Evolutionary conservation across 2,329 filamentous ascomycete species (phyloP), one percentile per base, ranked within the genome.

Genomic region (Emmonsiellopsis sp.): DNA sequence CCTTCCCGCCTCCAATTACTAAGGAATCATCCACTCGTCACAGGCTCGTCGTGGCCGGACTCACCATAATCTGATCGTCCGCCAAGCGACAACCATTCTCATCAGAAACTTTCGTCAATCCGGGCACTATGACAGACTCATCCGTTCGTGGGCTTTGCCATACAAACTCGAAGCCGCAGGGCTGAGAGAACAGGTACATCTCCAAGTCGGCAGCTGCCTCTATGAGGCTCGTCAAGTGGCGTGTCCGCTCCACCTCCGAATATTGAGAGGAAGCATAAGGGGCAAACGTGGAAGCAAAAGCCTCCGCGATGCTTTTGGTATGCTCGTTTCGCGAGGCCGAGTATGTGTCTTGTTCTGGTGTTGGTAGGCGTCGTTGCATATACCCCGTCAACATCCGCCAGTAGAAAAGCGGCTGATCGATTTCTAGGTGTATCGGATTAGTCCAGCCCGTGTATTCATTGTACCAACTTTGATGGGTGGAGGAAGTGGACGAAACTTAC

Each of bases 311-410:
- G 33, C 21, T 43, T 13, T 6, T 17, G 11, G 53, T 53, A 10
- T 49, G 21, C 21, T 42, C 17, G 2, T 39, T 37, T 33, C 50
- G 58, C 54, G 0, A 61, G 53, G 1, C 43, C 10, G 27, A 44
- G 43, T 37, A 55, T 21, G 13, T 53, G 32, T 34, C 9, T 3
- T 34, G 27, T 51, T 48, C 39, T 4, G 36, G 36, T 17, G 44
- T 4, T 42, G 52, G 53, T 32, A 45, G 14, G 8, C 31, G 27
- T 37, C 47, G 39, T 36, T 49, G 40, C 9, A 67, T 54, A 39
- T 62, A 54, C 1, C 61, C 56, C 14, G 63, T 65, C 17, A 66
- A 57, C 56, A 64, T 63, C 34, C 64, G 61, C 65, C 64, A 68
- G 13, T 54, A 49, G 49, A 64, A 67, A 7, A 60, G 46, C 14